A percentile compares a stretch with the other conserved stretches of the same genome.
phyloP scores from a whole-genome alignment of 2,329 filamentous ascomycete genomes.

The Aureobasidium sp. region DNA sequence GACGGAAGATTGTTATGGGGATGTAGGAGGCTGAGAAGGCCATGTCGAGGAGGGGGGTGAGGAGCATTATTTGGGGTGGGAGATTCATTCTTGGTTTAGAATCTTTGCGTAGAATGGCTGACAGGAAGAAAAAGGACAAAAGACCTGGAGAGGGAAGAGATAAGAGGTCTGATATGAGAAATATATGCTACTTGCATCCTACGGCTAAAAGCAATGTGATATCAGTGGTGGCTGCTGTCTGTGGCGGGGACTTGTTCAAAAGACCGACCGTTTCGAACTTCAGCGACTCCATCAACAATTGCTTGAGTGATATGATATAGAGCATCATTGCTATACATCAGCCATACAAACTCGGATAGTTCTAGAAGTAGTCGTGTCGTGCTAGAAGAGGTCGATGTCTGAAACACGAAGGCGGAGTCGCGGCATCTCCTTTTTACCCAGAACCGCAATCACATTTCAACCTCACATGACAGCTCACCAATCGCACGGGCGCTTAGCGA shows the following conservation, averaged over 20 bases:
- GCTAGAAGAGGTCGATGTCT: neutral
- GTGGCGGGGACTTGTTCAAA: slow-evolving; percentile 7
- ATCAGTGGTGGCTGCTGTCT: neutral
- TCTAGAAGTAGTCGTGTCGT: neutral
- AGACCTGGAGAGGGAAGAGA: neutral
- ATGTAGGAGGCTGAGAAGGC: slow-evolving; percentile 54
- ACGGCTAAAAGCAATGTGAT: neutral
- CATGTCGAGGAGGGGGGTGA: slow-evolving; percentile 54
- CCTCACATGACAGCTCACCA: slow-evolving; percentile 10
- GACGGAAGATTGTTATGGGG: slow-evolving; percentile 53
- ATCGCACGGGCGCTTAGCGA: slow-evolving; percentile 17
- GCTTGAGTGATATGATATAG: neutral
- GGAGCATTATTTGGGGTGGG: slow-evolving; percentile 30
- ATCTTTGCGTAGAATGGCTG: no score
- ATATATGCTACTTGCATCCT: neutral
- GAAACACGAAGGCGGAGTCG: slow-evolving; percentile 7
- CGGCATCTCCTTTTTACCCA: neutral
- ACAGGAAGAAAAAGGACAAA: no score
- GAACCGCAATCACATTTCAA: slow-evolving; percentile 11
- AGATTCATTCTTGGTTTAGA: slow-evolving; percentile 2
- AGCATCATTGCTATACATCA: neutral
- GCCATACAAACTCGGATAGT: neutral
- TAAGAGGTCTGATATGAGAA: no score
- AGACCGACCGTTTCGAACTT: neutral
- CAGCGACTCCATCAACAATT: neutral